These are phyloP conservation scores for Suillus lakei DNA, from an alignment of 768 basidiomycete genomes.

Conservation along the genomic window DNA sequence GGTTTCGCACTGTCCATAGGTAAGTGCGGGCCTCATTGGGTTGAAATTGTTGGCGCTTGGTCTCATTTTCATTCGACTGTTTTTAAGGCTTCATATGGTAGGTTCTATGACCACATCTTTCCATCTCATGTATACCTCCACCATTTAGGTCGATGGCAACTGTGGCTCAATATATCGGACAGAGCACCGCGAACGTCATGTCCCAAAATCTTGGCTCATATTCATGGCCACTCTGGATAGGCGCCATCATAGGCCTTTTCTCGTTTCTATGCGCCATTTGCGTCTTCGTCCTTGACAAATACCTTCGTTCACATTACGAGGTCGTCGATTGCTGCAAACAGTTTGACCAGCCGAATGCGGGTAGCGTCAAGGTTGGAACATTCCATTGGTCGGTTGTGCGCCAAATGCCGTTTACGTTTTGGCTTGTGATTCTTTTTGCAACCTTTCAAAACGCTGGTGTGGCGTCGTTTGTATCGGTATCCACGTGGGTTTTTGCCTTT, in stretches of 20 bases:
- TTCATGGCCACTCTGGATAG: slow-evolving; percentile 49
- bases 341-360: slow-evolving; percentile 33
- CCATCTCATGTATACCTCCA: background rate
- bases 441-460: slow-evolving; percentile 49
- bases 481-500: slow-evolving; percentile 37
- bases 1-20: slow-evolving; percentile 46
- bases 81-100: slow-evolving; percentile 40
- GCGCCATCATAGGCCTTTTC: slow-evolving; percentile 41
- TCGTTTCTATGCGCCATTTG: slow-evolving; percentile 42
- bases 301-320: slow-evolving; percentile 38
- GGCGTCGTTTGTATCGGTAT: slow-evolving; percentile 48
- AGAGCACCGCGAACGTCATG: slow-evolving; percentile 47
- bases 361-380: slow-evolving; percentile 24
- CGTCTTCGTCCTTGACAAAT: slow-evolving; percentile 43
- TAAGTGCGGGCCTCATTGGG: slow-evolving; percentile 8
- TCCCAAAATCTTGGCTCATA: slow-evolving; percentile 42
- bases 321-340: slow-evolving; percentile 39
- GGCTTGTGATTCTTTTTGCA: slow-evolving; percentile 44
- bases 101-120: background rate
- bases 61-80: background rate
- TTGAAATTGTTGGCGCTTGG: background rate
- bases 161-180: slow-evolving; percentile 45
- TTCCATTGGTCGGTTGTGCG: slow-evolving; percentile 39
- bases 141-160: slow-evolving; percentile 40
- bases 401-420: slow-evolving; percentile 44